These are phyloP conservation scores for Metarhizium anisopliae DNA, from an alignment of 2,329 filamentous ascomycete genomes.

Conservation along the genomic window DNA sequence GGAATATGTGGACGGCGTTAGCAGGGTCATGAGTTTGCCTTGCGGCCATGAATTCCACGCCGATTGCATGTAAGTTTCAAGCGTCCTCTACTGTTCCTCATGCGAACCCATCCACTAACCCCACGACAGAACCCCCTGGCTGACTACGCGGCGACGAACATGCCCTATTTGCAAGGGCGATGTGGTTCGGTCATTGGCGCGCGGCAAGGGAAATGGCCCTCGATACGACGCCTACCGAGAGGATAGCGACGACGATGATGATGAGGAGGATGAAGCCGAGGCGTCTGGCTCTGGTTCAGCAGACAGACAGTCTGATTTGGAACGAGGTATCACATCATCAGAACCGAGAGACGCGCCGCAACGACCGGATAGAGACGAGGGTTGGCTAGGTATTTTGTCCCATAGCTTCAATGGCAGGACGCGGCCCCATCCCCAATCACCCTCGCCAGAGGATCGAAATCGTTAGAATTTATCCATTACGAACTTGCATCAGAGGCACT, in stretches of 20 bases:
- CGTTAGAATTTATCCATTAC: slow-evolving; percentile 8
- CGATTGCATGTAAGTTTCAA: slow-evolving; percentile 83
- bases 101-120: neutral
- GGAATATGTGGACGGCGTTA: slow-evolving; percentile 91
- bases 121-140: slow-evolving; percentile 72
- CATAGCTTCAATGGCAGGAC: slow-evolving; percentile 14
- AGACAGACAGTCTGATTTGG: slow-evolving; percentile 29
- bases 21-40: slow-evolving; percentile 90
- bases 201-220: slow-evolving; percentile 39
- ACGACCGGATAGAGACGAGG: slow-evolving; percentile 17
- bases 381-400: slow-evolving; percentile 31
- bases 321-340: slow-evolving; percentile 28
- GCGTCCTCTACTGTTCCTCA: neutral
- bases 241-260: slow-evolving; percentile 36
- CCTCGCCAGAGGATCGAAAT: slow-evolving; percentile 14
- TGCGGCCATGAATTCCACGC: slow-evolving; percentile 97
- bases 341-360: slow-evolving; percentile 12
- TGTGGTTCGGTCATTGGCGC: slow-evolving; percentile 65
- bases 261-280: slow-evolving; percentile 32
- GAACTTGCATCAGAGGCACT: neutral
- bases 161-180: slow-evolving; percentile 98
- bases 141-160: slow-evolving; percentile 90
- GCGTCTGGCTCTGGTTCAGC: slow-evolving; percentile 21
- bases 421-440: slow-evolving; percentile 14
- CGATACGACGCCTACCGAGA: slow-evolving; percentile 48